Evolutionary conservation across 148 eudicot species (phyloP).

Genomic region (Diospyros lotus): DNA sequence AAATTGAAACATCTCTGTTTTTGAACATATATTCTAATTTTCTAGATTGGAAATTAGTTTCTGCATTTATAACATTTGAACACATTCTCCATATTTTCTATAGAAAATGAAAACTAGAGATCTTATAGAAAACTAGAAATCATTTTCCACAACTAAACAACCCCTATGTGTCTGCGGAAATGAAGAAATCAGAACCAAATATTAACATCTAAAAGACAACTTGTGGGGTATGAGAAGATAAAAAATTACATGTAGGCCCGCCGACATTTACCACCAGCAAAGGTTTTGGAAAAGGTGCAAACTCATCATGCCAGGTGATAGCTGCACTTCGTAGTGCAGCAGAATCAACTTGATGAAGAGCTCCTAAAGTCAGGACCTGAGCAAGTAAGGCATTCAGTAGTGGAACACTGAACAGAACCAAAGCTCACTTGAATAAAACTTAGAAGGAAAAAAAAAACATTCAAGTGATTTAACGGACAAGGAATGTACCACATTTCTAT

Average conservation of each 20-base stretch:
- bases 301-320: slow-evolving; percentile 86
- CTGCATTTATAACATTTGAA: too few species aligned
- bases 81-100: too few species aligned
- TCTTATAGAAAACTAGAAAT: too few species aligned
- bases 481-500: slow-evolving; percentile 66
- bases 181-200: background rate
- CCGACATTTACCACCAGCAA: slow-evolving; percentile 93
- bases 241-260: slow-evolving; percentile 78
- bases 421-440: background rate
- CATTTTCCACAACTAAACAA: too few species aligned
- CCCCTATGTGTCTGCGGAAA: too few species aligned
- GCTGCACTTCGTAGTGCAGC: slow-evolving; percentile 79
- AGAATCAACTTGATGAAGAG: slow-evolving; percentile 86
- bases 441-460: background rate
- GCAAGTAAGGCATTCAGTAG: slow-evolving; percentile 14
- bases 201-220: background rate
- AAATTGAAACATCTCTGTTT: too few species aligned
- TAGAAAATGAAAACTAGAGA: too few species aligned
- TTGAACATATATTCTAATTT: too few species aligned
- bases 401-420: background rate
- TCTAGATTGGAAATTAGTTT: too few species aligned
- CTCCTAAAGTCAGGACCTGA: slow-evolving; percentile 91
- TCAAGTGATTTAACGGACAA: slow-evolving; percentile 3
- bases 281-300: slow-evolving; percentile 77
- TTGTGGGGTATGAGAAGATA: background rate